Conservation (phyloP, 768 basidiomycete species). For the Rhizopogon vinicolor region DNA sequence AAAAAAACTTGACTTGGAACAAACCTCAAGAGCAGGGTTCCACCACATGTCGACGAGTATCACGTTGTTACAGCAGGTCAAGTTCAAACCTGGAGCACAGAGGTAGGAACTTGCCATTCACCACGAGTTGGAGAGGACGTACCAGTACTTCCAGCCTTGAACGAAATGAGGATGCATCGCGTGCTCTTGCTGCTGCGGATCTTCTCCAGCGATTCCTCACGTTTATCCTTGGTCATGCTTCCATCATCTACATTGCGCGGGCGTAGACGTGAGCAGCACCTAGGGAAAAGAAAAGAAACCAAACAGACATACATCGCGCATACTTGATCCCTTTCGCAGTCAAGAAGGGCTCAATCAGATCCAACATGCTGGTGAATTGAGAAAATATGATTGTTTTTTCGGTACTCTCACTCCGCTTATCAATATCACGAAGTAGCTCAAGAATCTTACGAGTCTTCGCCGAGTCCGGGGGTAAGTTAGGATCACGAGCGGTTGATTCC, state of each 20-base stretch:
- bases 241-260: constrained; percentile 68
- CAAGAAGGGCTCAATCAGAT: constrained; percentile 85
- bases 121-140: constrained; percentile 11
- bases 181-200: constrained; percentile 58
- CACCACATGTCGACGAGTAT: constrained; percentile 95
- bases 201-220: constrained; percentile 68
- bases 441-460: constrained; percentile 87
- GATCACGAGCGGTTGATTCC: constrained; percentile 16
- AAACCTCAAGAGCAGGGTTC: constrained; percentile 82
- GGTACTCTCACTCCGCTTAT: constrained; percentile 45
- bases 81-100: constrained; percentile 61
- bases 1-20: constrained; percentile 11
- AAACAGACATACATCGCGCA: constrained; percentile 72
- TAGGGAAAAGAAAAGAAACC: neutral
- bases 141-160: constrained; percentile 96
- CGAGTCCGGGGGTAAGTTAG: constrained; percentile 57
- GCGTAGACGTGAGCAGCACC: constrained; percentile 5
- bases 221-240: constrained; percentile 70
- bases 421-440: constrained; percentile 63
- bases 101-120: neutral
- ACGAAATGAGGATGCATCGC: constrained; percentile 87
- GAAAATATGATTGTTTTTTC: constrained; percentile 98
- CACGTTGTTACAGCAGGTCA: constrained; percentile 93
- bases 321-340: constrained; percentile 59
- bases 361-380: constrained; percentile 86